Conservation (phyloP, 2,329 filamentous ascomycete genomes). For the Orbilia brochopaga region DNA sequence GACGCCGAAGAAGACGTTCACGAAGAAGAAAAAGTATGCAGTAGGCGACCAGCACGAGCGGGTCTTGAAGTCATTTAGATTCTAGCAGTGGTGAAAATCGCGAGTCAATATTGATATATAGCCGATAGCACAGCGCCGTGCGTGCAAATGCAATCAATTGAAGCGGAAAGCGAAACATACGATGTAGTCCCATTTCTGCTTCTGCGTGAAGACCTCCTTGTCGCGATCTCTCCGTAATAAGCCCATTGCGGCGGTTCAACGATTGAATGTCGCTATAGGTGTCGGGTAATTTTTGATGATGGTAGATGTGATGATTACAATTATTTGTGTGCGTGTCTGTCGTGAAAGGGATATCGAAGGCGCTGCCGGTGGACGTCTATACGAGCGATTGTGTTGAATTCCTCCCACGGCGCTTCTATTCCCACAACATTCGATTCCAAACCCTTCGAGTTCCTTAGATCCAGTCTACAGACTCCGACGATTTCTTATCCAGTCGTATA, state of each 20-base stretch:
- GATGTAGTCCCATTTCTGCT: conserved; percentile 51
- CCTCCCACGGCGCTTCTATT: conserved; percentile 2
- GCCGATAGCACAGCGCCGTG: neutral
- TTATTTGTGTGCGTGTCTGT: conserved; percentile 10
- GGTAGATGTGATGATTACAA: conserved; percentile 6
- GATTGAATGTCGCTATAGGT: conserved; percentile 1
- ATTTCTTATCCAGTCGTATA: neutral
- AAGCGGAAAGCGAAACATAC: conserved; percentile 20
- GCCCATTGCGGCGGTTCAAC: conserved; percentile 23
- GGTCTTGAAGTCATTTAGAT: conserved; percentile 47
- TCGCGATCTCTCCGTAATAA: conserved; percentile 31
- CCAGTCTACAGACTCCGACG: conserved; percentile 25
- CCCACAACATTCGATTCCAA: conserved; percentile 14
- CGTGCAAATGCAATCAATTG: neutral
- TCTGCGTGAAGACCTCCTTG: conserved; percentile 20
- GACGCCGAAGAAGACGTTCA: conserved; percentile 38
- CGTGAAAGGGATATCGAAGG: conserved; percentile 3
- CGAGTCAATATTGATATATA: no score
- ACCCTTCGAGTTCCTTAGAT: conserved; percentile 19
- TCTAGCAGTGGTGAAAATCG: conserved; percentile 10
- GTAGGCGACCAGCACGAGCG: conserved; percentile 46
- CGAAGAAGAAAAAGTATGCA: conserved; percentile 50
- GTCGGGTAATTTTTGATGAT: neutral
- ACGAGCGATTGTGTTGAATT: conserved; percentile 6
- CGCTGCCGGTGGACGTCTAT: neutral